A percentile compares a stretch with the other conserved stretches of the same genome.
Conservation (phyloP, 2,329 filamentous ascomycete species). For the Dryadomyces quercus-mongolicae region DNA sequence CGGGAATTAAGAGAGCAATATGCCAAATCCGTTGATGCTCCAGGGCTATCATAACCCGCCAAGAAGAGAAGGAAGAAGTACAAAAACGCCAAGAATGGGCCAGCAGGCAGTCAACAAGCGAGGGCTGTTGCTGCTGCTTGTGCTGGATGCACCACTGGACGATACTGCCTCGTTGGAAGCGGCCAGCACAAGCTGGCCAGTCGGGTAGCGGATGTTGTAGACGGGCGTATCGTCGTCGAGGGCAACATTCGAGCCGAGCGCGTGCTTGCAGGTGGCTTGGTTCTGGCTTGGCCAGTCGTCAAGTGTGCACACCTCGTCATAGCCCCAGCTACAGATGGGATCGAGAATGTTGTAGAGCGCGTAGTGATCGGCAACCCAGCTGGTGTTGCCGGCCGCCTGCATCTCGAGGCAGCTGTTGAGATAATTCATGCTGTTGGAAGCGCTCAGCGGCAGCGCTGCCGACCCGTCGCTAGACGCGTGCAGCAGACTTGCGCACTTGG, state of each 20-base stretch:
- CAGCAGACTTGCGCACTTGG: constrained; percentile 36
- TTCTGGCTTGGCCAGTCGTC: constrained; percentile 30
- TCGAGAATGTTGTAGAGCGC: constrained; percentile 40
- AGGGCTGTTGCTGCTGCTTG: not conserved
- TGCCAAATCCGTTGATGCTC: too few relatives aligned
- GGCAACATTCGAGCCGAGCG: constrained; percentile 23
- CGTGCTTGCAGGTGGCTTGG: constrained; percentile 30
- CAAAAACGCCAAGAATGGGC: not conserved
- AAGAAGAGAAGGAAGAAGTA: not conserved
- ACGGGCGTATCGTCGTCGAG: constrained; percentile 28
- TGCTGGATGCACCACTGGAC: not conserved
- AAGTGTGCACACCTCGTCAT: constrained; percentile 32
- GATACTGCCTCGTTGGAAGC: not conserved
- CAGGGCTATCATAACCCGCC: too few relatives aligned
- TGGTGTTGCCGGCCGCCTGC: constrained; percentile 15
- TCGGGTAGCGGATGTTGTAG: constrained; percentile 34
- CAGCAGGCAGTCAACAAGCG: not conserved
- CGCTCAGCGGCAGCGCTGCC: constrained; percentile 20
- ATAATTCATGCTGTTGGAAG: constrained; percentile 41
- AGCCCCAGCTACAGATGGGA: constrained; percentile 30
- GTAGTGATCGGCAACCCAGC: constrained; percentile 37
- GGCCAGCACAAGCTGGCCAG: constrained; percentile 26
- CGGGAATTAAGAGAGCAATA: too few relatives aligned
- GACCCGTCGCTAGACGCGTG: constrained; percentile 19
- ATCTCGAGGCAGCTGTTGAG: constrained; percentile 30